Percentiles rank a stretch among this genome's conserved stretches.
Conservation (phyloP, 805 yeast genomes). For the Candida orba region DNA sequence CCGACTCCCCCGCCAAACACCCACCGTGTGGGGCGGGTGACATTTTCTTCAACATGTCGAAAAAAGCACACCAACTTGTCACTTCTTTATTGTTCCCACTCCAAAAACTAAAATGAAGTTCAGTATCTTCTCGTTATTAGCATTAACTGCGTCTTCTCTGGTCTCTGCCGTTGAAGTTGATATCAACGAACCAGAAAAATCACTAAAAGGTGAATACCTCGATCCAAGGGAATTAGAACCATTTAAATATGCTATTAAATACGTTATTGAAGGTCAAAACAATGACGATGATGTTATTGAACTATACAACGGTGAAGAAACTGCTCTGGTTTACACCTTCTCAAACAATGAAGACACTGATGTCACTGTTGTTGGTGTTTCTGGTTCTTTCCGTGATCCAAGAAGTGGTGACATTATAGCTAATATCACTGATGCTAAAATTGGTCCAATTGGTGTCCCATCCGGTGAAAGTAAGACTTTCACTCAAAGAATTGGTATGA, state of each 20-base stretch:
- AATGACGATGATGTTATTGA: conserved; percentile 28
- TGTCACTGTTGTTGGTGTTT: conserved; percentile 55
- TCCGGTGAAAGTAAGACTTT: conserved; percentile 44
- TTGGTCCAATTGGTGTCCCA: conserved; percentile 52
- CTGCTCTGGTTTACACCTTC: conserved; percentile 45
- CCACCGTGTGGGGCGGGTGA: no score
- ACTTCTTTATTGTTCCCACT: not conserved
- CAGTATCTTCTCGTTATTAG: conserved; percentile 11
- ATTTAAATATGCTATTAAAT: conserved; percentile 41
- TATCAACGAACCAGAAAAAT: conserved; percentile 12
- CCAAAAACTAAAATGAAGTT: conserved; percentile 12
- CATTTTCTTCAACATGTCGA: no score
- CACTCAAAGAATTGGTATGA: conserved; percentile 53
- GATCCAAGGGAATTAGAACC: conserved; percentile 27
- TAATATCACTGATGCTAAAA: conserved; percentile 56
- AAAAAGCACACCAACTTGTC: no score
- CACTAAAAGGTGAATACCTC: conserved; percentile 12
- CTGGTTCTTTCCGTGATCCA: conserved; percentile 57
- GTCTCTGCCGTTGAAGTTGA: conserved; percentile 14
- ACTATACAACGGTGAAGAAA: conserved; percentile 44
- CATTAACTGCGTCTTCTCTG: conserved; percentile 8
- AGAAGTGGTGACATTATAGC: conserved; percentile 42
- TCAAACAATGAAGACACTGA: conserved; percentile 45
- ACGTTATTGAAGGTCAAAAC: conserved; percentile 28
- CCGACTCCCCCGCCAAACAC: no score